Conservation (phyloP, 1,284 basidiomycete species). For the Athelia psychrophila region DNA sequence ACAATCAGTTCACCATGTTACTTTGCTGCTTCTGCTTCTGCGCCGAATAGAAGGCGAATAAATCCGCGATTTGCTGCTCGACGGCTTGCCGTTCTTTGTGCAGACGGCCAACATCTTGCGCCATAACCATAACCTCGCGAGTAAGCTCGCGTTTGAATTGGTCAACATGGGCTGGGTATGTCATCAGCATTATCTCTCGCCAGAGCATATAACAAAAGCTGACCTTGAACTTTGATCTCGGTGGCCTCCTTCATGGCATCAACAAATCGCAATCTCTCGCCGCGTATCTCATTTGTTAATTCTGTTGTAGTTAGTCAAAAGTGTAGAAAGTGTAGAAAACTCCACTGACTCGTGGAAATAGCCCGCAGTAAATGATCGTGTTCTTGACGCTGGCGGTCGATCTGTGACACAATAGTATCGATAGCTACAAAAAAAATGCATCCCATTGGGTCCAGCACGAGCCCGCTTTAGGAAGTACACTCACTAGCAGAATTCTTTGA, state of each 20-base stretch:
- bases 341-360: constrained; percentile 53
- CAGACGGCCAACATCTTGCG: constrained; percentile 69
- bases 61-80: constrained; percentile 71
- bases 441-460: not conserved
- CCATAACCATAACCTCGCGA: constrained; percentile 71
- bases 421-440: constrained; percentile 37
- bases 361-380: constrained; percentile 66
- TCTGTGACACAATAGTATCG: constrained; percentile 54
- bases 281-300: constrained; percentile 77
- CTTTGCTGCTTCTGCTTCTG: constrained; percentile 59
- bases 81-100: constrained; percentile 71
- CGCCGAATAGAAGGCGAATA: constrained; percentile 72
- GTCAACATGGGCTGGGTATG: constrained; percentile 68
- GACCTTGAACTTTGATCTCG: constrained; percentile 78
- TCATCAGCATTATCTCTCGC: constrained; percentile 5
- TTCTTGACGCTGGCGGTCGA: constrained; percentile 67
- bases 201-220: constrained; percentile 17
- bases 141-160: constrained; percentile 80
- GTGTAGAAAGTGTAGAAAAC: constrained; percentile 11
- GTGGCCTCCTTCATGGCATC: constrained; percentile 92
- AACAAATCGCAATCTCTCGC: constrained; percentile 80
- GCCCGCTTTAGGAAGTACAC: not conserved
- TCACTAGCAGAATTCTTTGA: constrained; percentile 33
- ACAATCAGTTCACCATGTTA: constrained; percentile 15
- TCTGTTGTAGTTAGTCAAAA: constrained; percentile 38